Percentiles rank a stretch among this genome's conserved stretches.
These are phyloP conservation scores for Eremothecium sinecaudum DNA, from an alignment of 1,139 yeast species.

Conservation along the genomic window DNA sequence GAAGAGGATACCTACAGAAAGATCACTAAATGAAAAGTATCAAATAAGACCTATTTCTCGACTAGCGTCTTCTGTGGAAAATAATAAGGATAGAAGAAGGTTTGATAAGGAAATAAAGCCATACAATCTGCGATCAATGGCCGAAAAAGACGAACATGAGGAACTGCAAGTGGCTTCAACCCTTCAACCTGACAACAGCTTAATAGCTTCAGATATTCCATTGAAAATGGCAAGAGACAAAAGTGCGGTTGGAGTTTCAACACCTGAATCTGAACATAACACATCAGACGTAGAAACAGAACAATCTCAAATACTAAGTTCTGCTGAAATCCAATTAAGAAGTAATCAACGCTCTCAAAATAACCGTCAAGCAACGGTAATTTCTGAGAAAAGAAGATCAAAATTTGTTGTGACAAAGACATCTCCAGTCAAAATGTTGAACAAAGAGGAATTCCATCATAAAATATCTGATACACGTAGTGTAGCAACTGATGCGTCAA, in stretches of 20 bases:
- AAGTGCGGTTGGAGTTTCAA: neutral
- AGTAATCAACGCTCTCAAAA: neutral
- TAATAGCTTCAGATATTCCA: neutral
- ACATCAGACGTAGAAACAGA: neutral
- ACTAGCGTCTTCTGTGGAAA: neutral
- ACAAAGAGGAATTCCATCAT: constrained; percentile 4
- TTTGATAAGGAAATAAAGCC: neutral
- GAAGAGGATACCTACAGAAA: constrained; percentile 23
- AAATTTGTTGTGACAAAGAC: constrained; percentile 10
- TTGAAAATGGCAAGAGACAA: neutral
- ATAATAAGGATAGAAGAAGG: neutral
- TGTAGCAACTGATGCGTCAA: constrained; percentile 1
- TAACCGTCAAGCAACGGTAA: neutral
- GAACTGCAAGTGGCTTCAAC: neutral
- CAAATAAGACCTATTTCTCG: neutral
- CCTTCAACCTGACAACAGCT: neutral
- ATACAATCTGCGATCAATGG: neutral
- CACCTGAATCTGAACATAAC: neutral
- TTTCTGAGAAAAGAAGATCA: neutral
- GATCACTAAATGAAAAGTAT: constrained; percentile 12
- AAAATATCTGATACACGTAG: constrained; percentile 2
- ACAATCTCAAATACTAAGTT: neutral
- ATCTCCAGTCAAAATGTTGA: constrained; percentile 11
- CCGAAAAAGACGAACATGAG: neutral
- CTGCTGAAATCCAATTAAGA: neutral